phyloP scores from a whole-genome alignment of 208 protist species.

The Acanthamoeba culbertsoni region DNA sequence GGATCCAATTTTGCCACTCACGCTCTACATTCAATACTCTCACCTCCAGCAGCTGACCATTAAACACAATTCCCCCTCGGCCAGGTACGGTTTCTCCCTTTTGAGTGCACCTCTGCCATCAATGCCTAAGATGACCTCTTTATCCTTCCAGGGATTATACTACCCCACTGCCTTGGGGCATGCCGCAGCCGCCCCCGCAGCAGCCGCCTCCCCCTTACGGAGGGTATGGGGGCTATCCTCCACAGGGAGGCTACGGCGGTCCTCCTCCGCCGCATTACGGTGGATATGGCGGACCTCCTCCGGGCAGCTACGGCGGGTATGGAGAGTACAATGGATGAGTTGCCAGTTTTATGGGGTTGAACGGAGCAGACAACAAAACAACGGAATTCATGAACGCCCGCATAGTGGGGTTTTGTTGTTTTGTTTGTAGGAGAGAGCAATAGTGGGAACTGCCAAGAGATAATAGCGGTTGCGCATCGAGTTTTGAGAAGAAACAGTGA shows the following conservation, averaged over 20 bases:
- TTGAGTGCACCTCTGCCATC: neutral
- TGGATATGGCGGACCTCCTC: neutral
- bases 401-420: too few species aligned
- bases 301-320: neutral
- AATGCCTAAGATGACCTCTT: neutral
- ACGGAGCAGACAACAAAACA: too few species aligned
- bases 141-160: neutral
- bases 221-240: neutral
- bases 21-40: slow-evolving; percentile 19
- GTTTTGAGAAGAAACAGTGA: too few species aligned
- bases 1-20: neutral
- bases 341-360: neutral
- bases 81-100: neutral
- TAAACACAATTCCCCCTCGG: neutral
- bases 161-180: neutral
- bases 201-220: too few species aligned
- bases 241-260: neutral
- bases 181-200: too few species aligned
- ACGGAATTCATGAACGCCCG: too few species aligned
- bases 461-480: too few species aligned
- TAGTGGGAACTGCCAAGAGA: too few species aligned
- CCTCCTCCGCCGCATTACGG: neutral
- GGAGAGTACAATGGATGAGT: neutral
- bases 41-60: slow-evolving; percentile 1
- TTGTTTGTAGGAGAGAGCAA: too few species aligned